Evolutionary conservation across 176 grass and related monocot species (phyloP).

Genomic region (Coix lacrymajobi): DNA sequence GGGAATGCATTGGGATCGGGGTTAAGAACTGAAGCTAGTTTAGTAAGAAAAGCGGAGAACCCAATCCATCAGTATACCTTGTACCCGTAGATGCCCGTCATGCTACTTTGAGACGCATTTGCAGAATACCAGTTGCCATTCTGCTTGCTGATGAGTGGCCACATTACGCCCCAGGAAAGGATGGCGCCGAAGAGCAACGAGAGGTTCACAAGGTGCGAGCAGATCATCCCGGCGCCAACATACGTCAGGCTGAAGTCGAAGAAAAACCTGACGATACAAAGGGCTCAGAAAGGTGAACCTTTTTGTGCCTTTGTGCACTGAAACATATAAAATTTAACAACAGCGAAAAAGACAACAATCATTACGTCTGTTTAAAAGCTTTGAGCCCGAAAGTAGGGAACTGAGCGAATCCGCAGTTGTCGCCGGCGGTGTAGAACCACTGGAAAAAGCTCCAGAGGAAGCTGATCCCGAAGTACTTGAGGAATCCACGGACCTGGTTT

Average conservation of each 20-base stretch:
- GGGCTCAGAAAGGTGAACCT: neutral
- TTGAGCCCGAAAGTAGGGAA: conserved; percentile 92
- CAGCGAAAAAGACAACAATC: neutral
- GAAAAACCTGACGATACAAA: conserved; percentile 56
- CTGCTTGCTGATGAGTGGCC: conserved; percentile 75
- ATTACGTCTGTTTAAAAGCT: conserved; percentile 93
- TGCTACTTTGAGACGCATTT: conserved; percentile 49
- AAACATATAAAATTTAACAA: neutral
- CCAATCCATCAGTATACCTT: conserved; percentile 44
- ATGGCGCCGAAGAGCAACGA: conserved; percentile 78
- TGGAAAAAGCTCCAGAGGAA: conserved; percentile 96
- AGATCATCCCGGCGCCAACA: conserved; percentile 97
- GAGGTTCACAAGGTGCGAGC: conserved; percentile 89
- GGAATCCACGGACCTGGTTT: conserved; percentile 72
- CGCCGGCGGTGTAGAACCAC: conserved; percentile 90
- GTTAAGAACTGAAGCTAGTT: neutral
- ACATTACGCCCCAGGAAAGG: conserved; percentile 94
- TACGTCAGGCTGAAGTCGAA: conserved; percentile 98
- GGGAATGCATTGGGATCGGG: neutral
- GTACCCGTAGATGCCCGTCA: conserved; percentile 86
- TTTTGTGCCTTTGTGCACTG: neutral
- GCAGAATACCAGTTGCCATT: conserved; percentile 84
- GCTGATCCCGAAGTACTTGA: conserved; percentile 79
- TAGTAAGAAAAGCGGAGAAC: no score
- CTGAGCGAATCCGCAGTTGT: conserved; percentile 72